Evolutionary conservation across 805 yeast species (phyloP), one percentile per base, ranked within the genome.

Genomic region (Priceomyces melissophilus): DNA sequence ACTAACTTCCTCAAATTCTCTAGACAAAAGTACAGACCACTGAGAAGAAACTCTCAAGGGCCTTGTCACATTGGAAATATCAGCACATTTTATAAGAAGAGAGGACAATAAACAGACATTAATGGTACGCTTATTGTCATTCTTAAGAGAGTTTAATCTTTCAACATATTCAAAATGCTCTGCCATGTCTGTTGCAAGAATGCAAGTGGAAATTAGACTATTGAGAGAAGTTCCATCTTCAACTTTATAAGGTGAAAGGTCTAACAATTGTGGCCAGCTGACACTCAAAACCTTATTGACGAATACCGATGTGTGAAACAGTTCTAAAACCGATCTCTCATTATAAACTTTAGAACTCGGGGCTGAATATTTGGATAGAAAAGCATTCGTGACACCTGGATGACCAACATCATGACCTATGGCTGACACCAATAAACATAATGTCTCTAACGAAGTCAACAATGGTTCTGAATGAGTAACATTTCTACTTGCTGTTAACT

Each of bases 391-490:
- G n/a, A 89, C 79, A 2, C 98, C 99, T 0, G 98, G 98, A 61
- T 93, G 99, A 15, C 96, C 96, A 26, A 87, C 80, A 61, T 93
- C 99, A 65, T 93, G 99, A 39, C 98, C 98, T 32, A 90, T 65
- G 1, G 96, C 93, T 0, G 96, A 86, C 10, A 90, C 67, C 27
- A 87, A 72, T 20, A 88, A 63, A 1, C 84, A 77, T 35, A 85
- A 63, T 2, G 74, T 69, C 49, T 83, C 83, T 25, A 62, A 40
- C 3, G 63, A 55, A 43, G 57, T 65, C 37, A 39, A 34, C 15
- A 67, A 50, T 57, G 52, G 41, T 64, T 72, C 39, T 12, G 35
- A 17, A 5, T 30, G 15, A 32, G 7, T 27, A 14, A 29, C 30
- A 27, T 28, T 30, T n/a, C 30, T 29, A 4, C 26, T 30, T 5